Conservation (phyloP, 768 basidiomycete species). For the Suillus americanus region DNA sequence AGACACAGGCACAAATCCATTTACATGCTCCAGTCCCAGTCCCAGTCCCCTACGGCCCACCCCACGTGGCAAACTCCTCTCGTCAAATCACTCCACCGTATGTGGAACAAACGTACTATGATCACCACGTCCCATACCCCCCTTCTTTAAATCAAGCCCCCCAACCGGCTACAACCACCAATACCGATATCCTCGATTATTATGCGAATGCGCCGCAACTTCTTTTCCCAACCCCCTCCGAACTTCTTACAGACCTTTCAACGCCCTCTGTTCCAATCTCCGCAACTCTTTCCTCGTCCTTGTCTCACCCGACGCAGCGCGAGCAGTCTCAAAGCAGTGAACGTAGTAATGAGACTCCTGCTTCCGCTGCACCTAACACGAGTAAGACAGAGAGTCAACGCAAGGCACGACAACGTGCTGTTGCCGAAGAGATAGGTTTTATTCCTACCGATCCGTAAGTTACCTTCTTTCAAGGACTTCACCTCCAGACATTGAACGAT, state of each 20-base stretch:
- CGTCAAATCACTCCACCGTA: constrained; percentile 12
- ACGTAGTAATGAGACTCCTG: neutral
- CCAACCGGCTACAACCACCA: neutral
- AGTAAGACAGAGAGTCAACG: constrained; percentile 49
- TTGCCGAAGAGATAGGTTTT: constrained; percentile 57
- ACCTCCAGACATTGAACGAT: neutral
- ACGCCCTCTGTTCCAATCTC: constrained; percentile 6
- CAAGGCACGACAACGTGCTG: constrained; percentile 56
- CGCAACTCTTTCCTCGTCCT: neutral
- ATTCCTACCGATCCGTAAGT: constrained; percentile 62
- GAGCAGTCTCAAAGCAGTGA: neutral
- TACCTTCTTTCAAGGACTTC: neutral
- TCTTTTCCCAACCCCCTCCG: constrained; percentile 66
- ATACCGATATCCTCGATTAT: constrained; percentile 19
- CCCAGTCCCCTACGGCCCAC: constrained; percentile 17
- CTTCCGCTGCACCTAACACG: neutral
- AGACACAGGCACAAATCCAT: constrained; percentile 9
- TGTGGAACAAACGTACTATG: constrained; percentile 8
- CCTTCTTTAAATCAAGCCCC: constrained; percentile 4
- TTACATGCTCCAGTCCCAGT: constrained; percentile 32
- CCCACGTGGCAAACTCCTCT: neutral
- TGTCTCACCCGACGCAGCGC: neutral
- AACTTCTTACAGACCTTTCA: constrained; percentile 51
- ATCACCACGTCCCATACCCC: constrained; percentile 16
- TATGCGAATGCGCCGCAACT: constrained; percentile 25